Conservation (phyloP, 108 stramenopile species). For the Cyclotella choctawhatcheeana region DNA sequence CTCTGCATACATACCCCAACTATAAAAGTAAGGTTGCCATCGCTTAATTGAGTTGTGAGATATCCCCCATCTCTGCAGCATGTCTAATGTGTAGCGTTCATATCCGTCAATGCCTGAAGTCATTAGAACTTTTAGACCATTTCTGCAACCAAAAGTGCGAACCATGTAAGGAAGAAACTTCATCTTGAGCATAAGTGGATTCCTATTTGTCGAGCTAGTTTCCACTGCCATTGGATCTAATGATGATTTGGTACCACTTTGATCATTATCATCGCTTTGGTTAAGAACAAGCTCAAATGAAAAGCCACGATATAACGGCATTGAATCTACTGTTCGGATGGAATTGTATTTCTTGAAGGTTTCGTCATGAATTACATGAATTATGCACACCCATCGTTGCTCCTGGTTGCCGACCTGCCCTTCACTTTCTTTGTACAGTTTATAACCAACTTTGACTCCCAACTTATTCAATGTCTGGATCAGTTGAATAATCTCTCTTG, state of each 20-base stretch:
- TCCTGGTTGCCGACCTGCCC: not conserved
- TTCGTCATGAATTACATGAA: constrained; percentile 72
- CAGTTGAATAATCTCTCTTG: constrained; percentile 65
- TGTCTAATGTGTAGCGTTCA: constrained; percentile 46
- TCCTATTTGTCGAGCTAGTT: not conserved
- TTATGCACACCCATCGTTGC: constrained; percentile 57
- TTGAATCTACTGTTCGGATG: constrained; percentile 42
- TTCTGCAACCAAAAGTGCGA: constrained; percentile 82
- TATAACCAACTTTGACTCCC: constrained; percentile 57
- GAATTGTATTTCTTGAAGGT: constrained; percentile 60
- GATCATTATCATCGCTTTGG: not conserved
- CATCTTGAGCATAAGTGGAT: constrained; percentile 85
- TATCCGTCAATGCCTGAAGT: constrained; percentile 54
- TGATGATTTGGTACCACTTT: not conserved
- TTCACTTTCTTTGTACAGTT: constrained; percentile 40
- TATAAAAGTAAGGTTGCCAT: constrained; percentile 72
- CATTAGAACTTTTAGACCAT: constrained; percentile 62
- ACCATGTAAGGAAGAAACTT: constrained; percentile 90
- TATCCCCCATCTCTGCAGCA: constrained; percentile 71
- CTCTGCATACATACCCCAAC: constrained; percentile 64
- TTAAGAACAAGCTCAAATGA: constrained; percentile 62
- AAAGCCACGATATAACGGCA: constrained; percentile 87
- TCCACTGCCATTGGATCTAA: not conserved
- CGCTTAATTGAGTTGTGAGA: constrained; percentile 53
- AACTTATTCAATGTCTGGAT: constrained; percentile 54